Evolutionary conservation across 2,329 filamentous ascomycete species (phyloP).

Genomic region (Penicillium hordei): DNA sequence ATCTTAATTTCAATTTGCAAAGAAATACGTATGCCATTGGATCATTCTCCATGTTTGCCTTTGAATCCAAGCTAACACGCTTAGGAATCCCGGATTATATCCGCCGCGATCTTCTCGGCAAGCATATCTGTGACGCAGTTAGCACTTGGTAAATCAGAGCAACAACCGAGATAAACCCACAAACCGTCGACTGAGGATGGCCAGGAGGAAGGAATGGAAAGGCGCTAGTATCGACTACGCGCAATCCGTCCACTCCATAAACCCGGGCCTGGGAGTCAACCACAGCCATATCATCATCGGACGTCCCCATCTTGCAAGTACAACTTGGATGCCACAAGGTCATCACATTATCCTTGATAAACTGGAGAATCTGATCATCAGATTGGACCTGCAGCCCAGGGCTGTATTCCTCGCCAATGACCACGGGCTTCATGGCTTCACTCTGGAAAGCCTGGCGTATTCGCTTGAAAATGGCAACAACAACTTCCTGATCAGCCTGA

Average conservation of each 20-base stretch:
- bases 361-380: constrained; percentile 45
- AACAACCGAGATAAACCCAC: constrained; percentile 9
- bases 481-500: constrained; percentile 45
- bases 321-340: constrained; percentile 31
- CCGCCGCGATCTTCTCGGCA: constrained; percentile 22
- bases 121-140: constrained; percentile 22
- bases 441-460: constrained; percentile 40
- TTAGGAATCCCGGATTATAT: constrained; percentile 12
- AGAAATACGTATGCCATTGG: background rate
- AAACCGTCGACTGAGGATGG: constrained; percentile 37
- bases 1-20: background rate
- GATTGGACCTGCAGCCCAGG: constrained; percentile 40
- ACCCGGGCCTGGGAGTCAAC: constrained; percentile 34
- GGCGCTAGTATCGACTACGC: constrained; percentile 38
- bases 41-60: background rate
- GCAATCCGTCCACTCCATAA: constrained; percentile 30
- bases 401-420: constrained; percentile 39
- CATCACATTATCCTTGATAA: constrained; percentile 31
- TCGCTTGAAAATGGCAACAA: constrained; percentile 46
- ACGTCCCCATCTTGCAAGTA: constrained; percentile 35
- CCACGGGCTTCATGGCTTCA: constrained; percentile 29
- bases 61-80: background rate
- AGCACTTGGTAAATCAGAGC: background rate
- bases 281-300: constrained; percentile 30
- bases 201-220: constrained; percentile 43